These are phyloP conservation scores for Aspergillus puulaauensis DNA, from an alignment of 2,329 filamentous ascomycete genomes.

Conservation along the genomic window DNA sequence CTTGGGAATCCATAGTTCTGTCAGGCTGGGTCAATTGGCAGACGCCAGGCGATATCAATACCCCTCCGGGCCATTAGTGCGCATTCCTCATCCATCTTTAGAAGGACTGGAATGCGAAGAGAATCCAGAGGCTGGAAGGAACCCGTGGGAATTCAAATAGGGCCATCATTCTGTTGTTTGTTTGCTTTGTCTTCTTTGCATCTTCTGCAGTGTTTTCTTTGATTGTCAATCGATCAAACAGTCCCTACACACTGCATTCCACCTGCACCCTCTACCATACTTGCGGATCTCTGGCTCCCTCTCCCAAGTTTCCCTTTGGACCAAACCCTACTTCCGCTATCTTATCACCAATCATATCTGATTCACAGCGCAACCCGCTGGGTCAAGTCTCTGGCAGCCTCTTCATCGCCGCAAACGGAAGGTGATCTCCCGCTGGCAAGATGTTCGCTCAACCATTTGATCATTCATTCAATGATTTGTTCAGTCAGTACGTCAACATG, in stretches of 20 bases:
- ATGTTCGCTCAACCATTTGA: conserved; percentile 49
- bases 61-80: conserved; percentile 22
- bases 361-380: conserved; percentile 16
- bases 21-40: conserved; percentile 22
- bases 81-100: conserved; percentile 38
- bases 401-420: conserved; percentile 39
- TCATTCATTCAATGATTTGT: conserved; percentile 61
- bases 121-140: conserved; percentile 38
- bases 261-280: conserved; percentile 14
- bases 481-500: conserved; percentile 63
- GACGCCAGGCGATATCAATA: conserved; percentile 20
- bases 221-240: conserved; percentile 40
- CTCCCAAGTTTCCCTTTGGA: conserved; percentile 19
- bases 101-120: conserved; percentile 34
- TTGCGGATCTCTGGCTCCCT: conserved; percentile 22
- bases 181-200: conserved; percentile 46
- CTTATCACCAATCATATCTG: conserved; percentile 32
- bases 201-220: conserved; percentile 40
- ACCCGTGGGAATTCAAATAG: conserved; percentile 38
- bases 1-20: conserved; percentile 17
- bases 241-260: conserved; percentile 23
- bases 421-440: conserved; percentile 49
- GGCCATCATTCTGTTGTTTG: conserved; percentile 40
- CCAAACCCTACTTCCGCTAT: conserved; percentile 18
- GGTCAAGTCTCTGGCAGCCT: conserved; percentile 20